Percentiles rank a stretch among this genome's conserved stretches.
These are phyloP conservation scores for Lactifluus echinatus DNA, from an alignment of 768 basidiomycete species.

Conservation along the genomic window DNA sequence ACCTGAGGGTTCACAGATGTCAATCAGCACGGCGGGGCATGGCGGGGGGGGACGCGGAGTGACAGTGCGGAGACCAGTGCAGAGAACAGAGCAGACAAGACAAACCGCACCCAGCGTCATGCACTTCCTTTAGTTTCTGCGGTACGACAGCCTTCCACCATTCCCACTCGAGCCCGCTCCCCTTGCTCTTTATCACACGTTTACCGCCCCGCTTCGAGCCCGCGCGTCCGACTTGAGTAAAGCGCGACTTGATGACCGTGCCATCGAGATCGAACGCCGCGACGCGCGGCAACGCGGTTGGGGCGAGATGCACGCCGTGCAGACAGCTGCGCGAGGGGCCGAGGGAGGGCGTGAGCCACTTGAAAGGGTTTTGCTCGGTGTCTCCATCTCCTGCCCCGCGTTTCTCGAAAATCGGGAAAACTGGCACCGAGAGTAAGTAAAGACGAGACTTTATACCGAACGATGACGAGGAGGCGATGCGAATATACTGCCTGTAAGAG, in stretches of 20 bases:
- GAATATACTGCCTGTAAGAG: neutral
- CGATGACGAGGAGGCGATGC: neutral
- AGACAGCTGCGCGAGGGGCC: conserved; percentile 30
- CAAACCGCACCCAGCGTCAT: conserved; percentile 47
- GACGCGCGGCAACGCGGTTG: conserved; percentile 44
- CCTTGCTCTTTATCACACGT: conserved; percentile 26
- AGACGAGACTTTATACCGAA: neutral
- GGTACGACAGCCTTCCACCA: conserved; percentile 72
- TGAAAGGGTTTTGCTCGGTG: conserved; percentile 19
- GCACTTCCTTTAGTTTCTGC: conserved; percentile 48
- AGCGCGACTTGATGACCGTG: conserved; percentile 52
- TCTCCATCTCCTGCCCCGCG: neutral
- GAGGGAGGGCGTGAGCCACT: conserved; percentile 27
- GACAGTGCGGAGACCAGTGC: no score
- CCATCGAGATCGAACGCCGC: conserved; percentile 85
- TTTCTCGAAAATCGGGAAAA: conserved; percentile 26
- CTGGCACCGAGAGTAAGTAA: conserved; percentile 9
- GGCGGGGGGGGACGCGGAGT: neutral
- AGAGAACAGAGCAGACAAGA: neutral
- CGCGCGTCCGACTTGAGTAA: conserved; percentile 33
- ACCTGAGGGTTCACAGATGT: conserved; percentile 33
- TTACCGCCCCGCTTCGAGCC: conserved; percentile 11
- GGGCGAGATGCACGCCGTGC: conserved; percentile 32
- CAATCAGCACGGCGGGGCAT: neutral
- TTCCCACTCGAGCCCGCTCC: conserved; percentile 43